Conservation (phyloP, 352 stramenopile genomes). For the Pythium brachiatum region DNA sequence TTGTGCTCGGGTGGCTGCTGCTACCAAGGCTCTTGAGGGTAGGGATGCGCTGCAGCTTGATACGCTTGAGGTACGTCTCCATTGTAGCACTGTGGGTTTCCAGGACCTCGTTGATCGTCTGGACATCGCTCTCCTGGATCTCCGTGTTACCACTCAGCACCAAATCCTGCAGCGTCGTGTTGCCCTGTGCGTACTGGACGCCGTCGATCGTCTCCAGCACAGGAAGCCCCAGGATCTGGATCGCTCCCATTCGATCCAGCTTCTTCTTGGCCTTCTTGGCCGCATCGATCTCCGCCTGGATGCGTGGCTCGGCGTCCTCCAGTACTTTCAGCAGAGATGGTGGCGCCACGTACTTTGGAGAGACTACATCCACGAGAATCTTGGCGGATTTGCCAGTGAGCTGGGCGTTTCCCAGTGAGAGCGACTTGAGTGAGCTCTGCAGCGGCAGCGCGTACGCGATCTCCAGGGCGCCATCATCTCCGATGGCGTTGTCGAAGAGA, state of each 20-base stretch:
- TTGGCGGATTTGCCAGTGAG: constrained; percentile 34
- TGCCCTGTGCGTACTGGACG: constrained; percentile 55
- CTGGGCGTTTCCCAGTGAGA: constrained; percentile 65
- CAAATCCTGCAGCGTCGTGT: constrained; percentile 55
- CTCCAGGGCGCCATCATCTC: constrained; percentile 47
- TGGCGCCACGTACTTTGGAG: constrained; percentile 58
- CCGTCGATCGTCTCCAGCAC: constrained; percentile 53
- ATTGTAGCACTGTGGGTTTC: constrained; percentile 41
- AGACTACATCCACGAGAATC: constrained; percentile 13
- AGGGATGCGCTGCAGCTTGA: constrained; percentile 65
- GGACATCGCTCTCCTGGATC: constrained; percentile 37
- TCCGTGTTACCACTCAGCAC: constrained; percentile 58
- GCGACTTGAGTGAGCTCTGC: constrained; percentile 52
- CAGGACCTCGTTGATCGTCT: constrained; percentile 37
- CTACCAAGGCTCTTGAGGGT: constrained; percentile 15
- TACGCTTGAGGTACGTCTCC: constrained; percentile 43
- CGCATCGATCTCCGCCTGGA: constrained; percentile 66
- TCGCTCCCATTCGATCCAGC: constrained; percentile 46
- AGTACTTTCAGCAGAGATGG: constrained; percentile 49
- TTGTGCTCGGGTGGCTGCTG: too few relatives aligned
- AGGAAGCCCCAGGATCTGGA: constrained; percentile 56
- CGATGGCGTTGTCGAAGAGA: constrained; percentile 64
- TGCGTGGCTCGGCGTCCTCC: constrained; percentile 57
- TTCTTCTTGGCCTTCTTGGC: constrained; percentile 87
- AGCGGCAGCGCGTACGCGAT: constrained; percentile 57